Evolutionary conservation across 805 yeast species (phyloP).

Genomic region (Cyberlindnera euphorbiae): DNA sequence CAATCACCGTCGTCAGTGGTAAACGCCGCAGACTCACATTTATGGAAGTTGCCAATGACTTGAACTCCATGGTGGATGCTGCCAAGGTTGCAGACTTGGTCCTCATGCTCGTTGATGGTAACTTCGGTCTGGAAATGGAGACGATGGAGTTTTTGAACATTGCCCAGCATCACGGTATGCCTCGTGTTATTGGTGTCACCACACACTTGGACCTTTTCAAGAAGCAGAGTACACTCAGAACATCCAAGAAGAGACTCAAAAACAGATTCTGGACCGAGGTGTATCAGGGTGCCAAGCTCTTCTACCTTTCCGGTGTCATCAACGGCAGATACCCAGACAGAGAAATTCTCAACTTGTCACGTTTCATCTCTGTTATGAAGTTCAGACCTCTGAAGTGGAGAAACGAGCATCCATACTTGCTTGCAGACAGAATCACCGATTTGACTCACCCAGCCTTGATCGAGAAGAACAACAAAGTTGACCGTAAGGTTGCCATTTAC

Average conservation of each 20-base stretch:
- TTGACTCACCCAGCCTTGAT: constrained; percentile 86
- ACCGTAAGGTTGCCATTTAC: constrained; percentile 84
- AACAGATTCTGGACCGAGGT: constrained; percentile 99
- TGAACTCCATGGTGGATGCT: constrained; percentile 93
- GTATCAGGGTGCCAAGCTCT: constrained; percentile 94
- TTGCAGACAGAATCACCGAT: constrained; percentile 90
- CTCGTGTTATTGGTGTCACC: constrained; percentile 90
- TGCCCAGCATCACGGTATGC: constrained; percentile 99
- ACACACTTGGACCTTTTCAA: constrained; percentile 95
- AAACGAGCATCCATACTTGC: constrained; percentile 92
- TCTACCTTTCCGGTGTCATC: constrained; percentile 89
- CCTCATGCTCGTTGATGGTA: constrained; percentile 86
- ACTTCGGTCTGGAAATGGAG: constrained; percentile 98
- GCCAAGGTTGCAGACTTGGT: constrained; percentile 95
- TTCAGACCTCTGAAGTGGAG: constrained; percentile 99
- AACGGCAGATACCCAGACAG: constrained; percentile 98
- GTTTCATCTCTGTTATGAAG: constrained; percentile 96
- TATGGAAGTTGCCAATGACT: constrained; percentile 86
- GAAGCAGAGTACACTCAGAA: constrained; percentile 81
- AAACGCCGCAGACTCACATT: constrained; percentile 89
- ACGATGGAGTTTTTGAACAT: constrained; percentile 97
- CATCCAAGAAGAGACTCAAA: constrained; percentile 86
- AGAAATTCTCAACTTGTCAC: constrained; percentile 83
- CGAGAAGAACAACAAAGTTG: constrained; percentile 75
- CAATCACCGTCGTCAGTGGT: constrained; percentile 94